Base-by-base conservation (phyloP, 192 early-diverging fungal genomes). In the Backusella australiensis region DNA sequence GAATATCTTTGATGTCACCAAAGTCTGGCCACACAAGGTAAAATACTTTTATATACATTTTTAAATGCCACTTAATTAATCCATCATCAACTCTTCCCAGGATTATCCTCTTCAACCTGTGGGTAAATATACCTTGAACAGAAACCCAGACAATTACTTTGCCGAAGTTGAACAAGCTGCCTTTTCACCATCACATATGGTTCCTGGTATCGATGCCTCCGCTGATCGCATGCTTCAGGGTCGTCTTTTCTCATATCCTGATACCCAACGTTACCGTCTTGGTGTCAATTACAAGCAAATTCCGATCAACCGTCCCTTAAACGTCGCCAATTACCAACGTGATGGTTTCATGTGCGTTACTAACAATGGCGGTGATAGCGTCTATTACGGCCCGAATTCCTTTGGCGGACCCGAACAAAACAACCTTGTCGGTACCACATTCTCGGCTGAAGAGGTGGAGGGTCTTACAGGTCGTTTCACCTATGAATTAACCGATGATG, bases 81-180 rank as follows among this genome's bases (percentile, higher is more conserved):
- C 19, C 7, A 38, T 59, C 21, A 63, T 63, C 12, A 42, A 14
- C 7, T 49, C 9, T 35, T 49, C 41, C 36, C 52, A 80, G 84
- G 86, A 93, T 70, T 91, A 90, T 75, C 92, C 93, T 34, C 86
- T 96, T 74, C 88, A 90, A 7, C 88, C 90, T 75, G 89, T 95
- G n/a, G 94, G 94, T 46, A 90, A 87, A 67, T 85, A 95, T 85
- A 87, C 89, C 15, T 82, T 96, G 78, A 87, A 96, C 85, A 87
- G 90, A 78, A 94, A 93, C 86, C 92, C 92, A 0, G 89, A 91
- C 74, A 93, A 96, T 84, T 95, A 93, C 86, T 94, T 94, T 87
- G 89, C 93, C 73, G 93, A 96, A 80, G 89, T 89, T 52, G 94
- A 96, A 83, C 94, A 96, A 82, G 85, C 86, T 6, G 93, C 93